Evolutionary conservation across 2,329 filamentous ascomycete genomes (phyloP), one percentile per base, ranked within the genome.

Genomic region (Neurospora sp.): DNA sequence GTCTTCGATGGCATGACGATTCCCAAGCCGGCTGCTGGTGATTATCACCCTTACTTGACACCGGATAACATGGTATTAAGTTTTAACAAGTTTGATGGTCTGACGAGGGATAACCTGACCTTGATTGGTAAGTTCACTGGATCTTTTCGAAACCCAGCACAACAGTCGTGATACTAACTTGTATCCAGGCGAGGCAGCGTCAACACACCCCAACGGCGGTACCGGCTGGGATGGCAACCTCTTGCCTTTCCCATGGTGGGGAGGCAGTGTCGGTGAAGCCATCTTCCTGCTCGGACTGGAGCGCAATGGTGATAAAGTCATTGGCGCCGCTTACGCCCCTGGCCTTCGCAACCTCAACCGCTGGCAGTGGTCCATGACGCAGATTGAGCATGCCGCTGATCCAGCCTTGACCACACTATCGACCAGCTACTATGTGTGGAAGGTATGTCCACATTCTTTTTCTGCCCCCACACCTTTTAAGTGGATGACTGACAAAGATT

Each of bases 281-380:
- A 82, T 91, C n/a, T 89, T 85, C 69, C 81, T 91, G 17, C 82
- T 91, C 72, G 86, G 88, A 19, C 86, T 87, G 38, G 89, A 91
- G 81, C 83, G 89, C 70, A 91, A 91, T 78, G 82, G 83, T 3
- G 86, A 90, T 73, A 82, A 84, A 23, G 83, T 90, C 66, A 82
- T 84, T 2, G 86, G 85, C 7, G 83, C 84, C 0, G 81, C 83
- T 68, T 87, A 86, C 72, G 82, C 83, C 0, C 84, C 83, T 1
- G 80, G 83, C 3, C 77, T 85, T n/a, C 79, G 82, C 70, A 84
- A 83, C 75, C 78, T 85, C 75, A 83, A 86, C 76, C 76, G 80
- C 33, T 85, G 82, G 82, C 80, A 84, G 69, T 86, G 84, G 84
- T 76, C 82, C 6, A 81, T 84, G n/a, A 85, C 83, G n/a, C 80